Conservation (phyloP, 129 eudicot species). For the Mikania micrantha region DNA sequence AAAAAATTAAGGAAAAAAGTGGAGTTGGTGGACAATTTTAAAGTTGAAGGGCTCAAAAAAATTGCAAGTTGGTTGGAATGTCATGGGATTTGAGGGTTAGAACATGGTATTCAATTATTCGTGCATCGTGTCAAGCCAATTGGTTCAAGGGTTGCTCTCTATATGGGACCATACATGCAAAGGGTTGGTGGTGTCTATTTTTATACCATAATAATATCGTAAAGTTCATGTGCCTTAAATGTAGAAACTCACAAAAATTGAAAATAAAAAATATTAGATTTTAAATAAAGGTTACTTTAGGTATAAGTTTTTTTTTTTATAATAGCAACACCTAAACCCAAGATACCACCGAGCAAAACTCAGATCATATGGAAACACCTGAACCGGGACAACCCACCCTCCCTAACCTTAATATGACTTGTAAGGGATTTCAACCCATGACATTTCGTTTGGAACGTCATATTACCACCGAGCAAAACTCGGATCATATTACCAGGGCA, state of each 20-base stretch:
- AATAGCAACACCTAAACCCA: no score
- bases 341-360: no score
- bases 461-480: no score
- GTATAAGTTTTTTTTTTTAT: no score
- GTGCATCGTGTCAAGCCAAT: conserved; percentile 24
- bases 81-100: conserved; percentile 20
- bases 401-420: no score
- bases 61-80: conserved; percentile 14
- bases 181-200: background rate
- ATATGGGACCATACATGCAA: conserved; percentile 21
- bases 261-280: background rate
- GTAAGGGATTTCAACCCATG: no score
- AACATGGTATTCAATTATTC: conserved; percentile 24
- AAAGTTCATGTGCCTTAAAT: background rate
- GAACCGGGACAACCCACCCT: no score
- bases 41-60: background rate
- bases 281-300: background rate
- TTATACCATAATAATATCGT: background rate
- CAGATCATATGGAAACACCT: no score
- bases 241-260: no score
- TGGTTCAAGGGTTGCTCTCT: conserved; percentile 25
- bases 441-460: no score
- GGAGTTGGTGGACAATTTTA: conserved; percentile 19
- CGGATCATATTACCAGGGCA: no score
- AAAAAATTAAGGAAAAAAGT: background rate